A percentile compares a stretch with the other conserved stretches of the same genome.
These are phyloP conservation scores for Pholiota adiposa DNA, from an alignment of 1,284 basidiomycete genomes.

Conservation along the genomic window DNA sequence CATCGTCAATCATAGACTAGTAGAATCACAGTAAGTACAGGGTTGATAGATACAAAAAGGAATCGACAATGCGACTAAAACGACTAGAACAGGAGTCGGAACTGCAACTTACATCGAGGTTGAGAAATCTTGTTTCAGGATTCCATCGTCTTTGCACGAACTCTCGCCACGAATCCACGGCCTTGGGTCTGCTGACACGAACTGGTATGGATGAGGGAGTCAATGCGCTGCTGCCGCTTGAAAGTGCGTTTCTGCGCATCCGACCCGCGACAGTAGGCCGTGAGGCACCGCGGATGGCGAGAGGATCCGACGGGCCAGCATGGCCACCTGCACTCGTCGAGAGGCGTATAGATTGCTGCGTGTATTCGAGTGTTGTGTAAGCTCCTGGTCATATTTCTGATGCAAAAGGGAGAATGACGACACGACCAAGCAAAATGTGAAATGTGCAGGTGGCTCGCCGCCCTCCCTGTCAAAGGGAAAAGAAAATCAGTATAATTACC, in stretches of 20 bases:
- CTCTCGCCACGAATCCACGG: conserved; percentile 69
- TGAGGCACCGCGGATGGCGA: conserved; percentile 59
- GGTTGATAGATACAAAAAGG: no score
- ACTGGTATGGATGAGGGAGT: conserved; percentile 26
- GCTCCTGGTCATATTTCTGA: conserved; percentile 33
- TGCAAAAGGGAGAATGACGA: conserved; percentile 38
- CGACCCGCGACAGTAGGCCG: conserved; percentile 51
- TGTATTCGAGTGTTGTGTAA: conserved; percentile 38
- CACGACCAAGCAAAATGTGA: conserved; percentile 34
- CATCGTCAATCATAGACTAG: conserved; percentile 69
- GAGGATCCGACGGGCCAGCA: conserved; percentile 46
- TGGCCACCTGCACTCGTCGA: conserved; percentile 29
- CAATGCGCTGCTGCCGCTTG: conserved; percentile 15
- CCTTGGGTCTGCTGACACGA: conserved; percentile 34
- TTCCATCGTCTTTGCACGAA: conserved; percentile 77
- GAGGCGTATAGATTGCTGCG: conserved; percentile 41
- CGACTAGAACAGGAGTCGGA: background rate
- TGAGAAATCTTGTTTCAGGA: conserved; percentile 69
- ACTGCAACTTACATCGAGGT: conserved; percentile 67
- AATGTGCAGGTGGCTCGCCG: conserved; percentile 30
- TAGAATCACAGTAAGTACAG: conserved; percentile 28
- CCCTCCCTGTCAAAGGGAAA: conserved; percentile 37
- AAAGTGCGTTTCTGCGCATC: conserved; percentile 59
- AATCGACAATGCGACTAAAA: conserved; percentile 5
- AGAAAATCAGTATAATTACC: conserved; percentile 64